Conservation (phyloP, 345 rosid genomes). For the Stellera chamaejasme region DNA sequence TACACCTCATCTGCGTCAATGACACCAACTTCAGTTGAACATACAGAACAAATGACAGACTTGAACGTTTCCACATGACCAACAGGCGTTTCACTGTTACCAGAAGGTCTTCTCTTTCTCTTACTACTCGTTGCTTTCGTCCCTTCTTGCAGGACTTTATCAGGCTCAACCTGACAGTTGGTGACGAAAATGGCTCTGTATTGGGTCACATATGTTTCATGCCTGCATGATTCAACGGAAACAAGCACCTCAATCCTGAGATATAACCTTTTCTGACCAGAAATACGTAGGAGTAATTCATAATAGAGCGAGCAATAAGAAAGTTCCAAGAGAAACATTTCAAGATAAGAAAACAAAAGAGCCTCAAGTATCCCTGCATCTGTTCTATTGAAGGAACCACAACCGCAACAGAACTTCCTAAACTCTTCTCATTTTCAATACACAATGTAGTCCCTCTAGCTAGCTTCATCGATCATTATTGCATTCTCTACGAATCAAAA, state of each 20-base stretch:
- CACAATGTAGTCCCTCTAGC: too few species aligned
- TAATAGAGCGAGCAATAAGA: neutral
- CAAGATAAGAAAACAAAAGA: too few species aligned
- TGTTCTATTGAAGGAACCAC: too few species aligned
- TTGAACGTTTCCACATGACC: slow-evolving; percentile 21
- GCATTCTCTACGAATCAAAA: too few species aligned
- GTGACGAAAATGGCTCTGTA: slow-evolving; percentile 72
- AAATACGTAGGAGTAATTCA: neutral
- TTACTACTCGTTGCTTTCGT: slow-evolving; percentile 25
- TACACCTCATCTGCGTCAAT: slow-evolving; percentile 63
- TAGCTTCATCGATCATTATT: too few species aligned
- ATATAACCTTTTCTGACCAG: neutral
- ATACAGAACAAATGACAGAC: slow-evolving; percentile 47
- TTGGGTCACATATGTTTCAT: slow-evolving; percentile 59
- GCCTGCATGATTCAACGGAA: slow-evolving; percentile 35
- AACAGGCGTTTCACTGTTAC: slow-evolving; percentile 17
- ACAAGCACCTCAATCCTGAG: neutral
- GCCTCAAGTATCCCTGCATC: too few species aligned
- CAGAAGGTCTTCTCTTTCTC: slow-evolving; percentile 28
- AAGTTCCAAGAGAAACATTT: neutral
- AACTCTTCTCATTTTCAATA: too few species aligned
- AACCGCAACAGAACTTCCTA: too few species aligned
- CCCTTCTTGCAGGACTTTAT: slow-evolving; percentile 16
- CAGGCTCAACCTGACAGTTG: slow-evolving; percentile 43
- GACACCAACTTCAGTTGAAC: slow-evolving; percentile 60